Evolutionary conservation across 1,139 yeast species (phyloP).

Genomic region (Taphrina communis): DNA sequence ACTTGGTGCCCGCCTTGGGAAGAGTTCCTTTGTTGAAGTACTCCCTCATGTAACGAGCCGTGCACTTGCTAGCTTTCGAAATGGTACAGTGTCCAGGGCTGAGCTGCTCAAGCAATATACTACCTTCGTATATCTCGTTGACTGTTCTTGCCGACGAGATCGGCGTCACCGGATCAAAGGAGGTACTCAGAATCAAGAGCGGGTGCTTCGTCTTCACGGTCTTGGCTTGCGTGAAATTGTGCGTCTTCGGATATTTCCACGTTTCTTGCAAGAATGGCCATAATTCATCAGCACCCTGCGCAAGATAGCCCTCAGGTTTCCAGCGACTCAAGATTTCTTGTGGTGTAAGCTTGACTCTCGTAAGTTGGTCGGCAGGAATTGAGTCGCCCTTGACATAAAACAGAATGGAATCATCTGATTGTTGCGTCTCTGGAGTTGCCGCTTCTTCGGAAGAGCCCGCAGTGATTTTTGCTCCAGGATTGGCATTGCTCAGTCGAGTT

Average conservation of each 20-base stretch:
- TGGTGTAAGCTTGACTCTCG: slow-evolving; percentile 7
- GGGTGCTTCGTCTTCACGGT: background rate
- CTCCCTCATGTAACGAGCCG: slow-evolving; percentile 1
- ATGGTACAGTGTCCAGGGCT: slow-evolving; percentile 7
- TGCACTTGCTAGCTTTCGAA: slow-evolving; percentile 3
- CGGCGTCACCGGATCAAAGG: slow-evolving; percentile 15
- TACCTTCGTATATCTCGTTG: background rate
- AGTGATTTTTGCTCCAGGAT: background rate
- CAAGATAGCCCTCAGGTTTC: background rate
- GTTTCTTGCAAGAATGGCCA: slow-evolving; percentile 1
- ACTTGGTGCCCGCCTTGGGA: background rate
- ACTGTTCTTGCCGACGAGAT: background rate
- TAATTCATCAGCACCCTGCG: background rate
- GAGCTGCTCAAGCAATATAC: slow-evolving; percentile 1
- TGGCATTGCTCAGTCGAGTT: background rate
- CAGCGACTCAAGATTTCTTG: background rate
- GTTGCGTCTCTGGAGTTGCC: background rate
- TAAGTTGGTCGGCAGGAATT: slow-evolving; percentile 3
- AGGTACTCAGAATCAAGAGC: slow-evolving; percentile 7
- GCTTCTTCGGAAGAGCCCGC: background rate
- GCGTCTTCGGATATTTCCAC: slow-evolving; percentile 6
- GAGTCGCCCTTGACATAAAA: background rate
- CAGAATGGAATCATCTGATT: background rate
- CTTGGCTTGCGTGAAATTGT: background rate
- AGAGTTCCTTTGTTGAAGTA: slow-evolving; percentile 7